Evolutionary conservation across 1,284 basidiomycete genomes (phyloP).

Genomic region (Lignosus rhinocerotis): DNA sequence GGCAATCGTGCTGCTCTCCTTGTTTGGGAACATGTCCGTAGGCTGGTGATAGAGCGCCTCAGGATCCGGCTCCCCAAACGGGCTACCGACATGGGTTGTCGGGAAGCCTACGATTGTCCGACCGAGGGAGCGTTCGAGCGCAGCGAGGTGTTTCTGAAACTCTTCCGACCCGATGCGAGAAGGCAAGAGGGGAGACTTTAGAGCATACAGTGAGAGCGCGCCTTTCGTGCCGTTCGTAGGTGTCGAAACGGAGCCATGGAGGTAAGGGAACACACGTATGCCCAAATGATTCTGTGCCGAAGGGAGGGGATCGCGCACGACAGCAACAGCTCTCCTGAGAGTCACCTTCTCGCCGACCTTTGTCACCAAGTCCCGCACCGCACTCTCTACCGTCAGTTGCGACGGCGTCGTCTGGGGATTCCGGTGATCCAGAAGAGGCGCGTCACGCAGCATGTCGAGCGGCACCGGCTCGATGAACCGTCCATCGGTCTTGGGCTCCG

Average conservation of each 20-base stretch:
- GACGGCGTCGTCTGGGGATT: slow-evolving; percentile 31
- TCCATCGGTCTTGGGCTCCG: slow-evolving; percentile 49
- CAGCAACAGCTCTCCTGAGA: slow-evolving; percentile 71
- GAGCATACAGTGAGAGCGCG: slow-evolving; percentile 63
- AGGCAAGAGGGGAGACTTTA: slow-evolving; percentile 49
- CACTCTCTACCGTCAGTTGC: slow-evolving; percentile 60
- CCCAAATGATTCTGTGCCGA: slow-evolving; percentile 42
- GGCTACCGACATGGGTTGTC: slow-evolving; percentile 56
- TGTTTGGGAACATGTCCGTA: slow-evolving; percentile 72
- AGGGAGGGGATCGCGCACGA: slow-evolving; percentile 62
- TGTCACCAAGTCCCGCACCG: slow-evolving; percentile 80
- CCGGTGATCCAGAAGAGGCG: slow-evolving; percentile 63
- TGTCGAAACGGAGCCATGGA: slow-evolving; percentile 59
- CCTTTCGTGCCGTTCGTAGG: slow-evolving; percentile 30
- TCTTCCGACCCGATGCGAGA: slow-evolving; percentile 43
- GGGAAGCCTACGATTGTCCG: slow-evolving; percentile 88
- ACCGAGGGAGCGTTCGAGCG: slow-evolving; percentile 77
- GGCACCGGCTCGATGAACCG: slow-evolving; percentile 44
- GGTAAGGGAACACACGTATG: slow-evolving; percentile 75
- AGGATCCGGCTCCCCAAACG: slow-evolving; percentile 46
- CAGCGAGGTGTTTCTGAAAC: slow-evolving; percentile 56
- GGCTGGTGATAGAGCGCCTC: slow-evolving; percentile 78
- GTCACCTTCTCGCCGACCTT: slow-evolving; percentile 91
- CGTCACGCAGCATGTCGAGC: slow-evolving; percentile 60
- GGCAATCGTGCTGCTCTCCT: slow-evolving; percentile 56